A percentile compares a stretch with the other conserved stretches of the same genome.
phyloP scores from a whole-genome alignment of 192 early-diverging fungal species.

The Podila verticillata region DNA sequence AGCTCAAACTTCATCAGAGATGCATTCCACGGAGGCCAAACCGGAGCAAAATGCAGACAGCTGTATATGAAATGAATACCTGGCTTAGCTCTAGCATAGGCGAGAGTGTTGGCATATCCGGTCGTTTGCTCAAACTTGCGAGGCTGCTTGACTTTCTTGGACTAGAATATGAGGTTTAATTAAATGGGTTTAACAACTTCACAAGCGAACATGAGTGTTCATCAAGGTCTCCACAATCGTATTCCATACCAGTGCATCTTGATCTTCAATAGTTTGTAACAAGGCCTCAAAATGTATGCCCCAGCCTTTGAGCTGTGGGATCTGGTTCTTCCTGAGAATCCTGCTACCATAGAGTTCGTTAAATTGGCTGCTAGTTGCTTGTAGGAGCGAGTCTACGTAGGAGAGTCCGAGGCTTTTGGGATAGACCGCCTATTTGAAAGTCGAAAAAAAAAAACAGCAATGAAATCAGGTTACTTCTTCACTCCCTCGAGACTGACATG shows the following conservation, averaged over 20 bases:
- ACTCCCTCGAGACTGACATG: no score
- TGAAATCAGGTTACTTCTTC: neutral
- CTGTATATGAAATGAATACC: conserved; percentile 1
- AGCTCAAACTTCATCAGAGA: no score
- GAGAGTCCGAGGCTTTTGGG: conserved; percentile 87
- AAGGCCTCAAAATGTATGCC: conserved; percentile 77
- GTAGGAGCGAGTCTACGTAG: conserved; percentile 86
- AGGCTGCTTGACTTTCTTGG: conserved; percentile 64
- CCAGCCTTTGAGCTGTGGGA: conserved; percentile 61
- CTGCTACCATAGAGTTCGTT: conserved; percentile 60
- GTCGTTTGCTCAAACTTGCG: conserved; percentile 85
- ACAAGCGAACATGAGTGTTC: neutral
- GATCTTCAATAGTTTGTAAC: conserved; percentile 73
- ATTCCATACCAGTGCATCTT: conserved; percentile 59
- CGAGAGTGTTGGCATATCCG: conserved; percentile 62
- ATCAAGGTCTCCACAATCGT: neutral
- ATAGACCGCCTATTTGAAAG: conserved; percentile 73
- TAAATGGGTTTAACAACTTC: neutral
- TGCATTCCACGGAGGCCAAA: no score
- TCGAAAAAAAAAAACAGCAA: neutral
- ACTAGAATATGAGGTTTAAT: conserved; percentile 7
- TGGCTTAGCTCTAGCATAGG: conserved; percentile 46
- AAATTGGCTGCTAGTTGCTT: conserved; percentile 74
- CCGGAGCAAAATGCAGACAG: no score
- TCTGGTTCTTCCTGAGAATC: conserved; percentile 42